These are phyloP conservation scores for Ambrosia trifida DNA, from an alignment of 129 eudicot genomes.

Conservation along the genomic window DNA sequence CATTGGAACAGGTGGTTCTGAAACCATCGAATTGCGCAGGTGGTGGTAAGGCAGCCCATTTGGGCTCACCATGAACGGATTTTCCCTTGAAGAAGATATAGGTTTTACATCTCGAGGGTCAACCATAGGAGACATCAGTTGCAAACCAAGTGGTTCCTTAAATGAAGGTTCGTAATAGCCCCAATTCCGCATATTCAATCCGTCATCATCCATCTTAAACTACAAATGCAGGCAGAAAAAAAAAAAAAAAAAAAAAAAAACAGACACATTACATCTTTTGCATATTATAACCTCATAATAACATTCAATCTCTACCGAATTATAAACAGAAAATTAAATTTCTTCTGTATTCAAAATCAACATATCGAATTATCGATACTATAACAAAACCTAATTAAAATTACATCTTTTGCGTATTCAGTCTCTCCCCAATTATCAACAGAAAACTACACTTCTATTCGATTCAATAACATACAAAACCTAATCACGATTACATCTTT, in stretches of 20 bases:
- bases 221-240: conserved; percentile 28
- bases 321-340: too few relatives aligned
- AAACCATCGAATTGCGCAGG: background rate
- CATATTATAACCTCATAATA: background rate
- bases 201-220: conserved; percentile 64
- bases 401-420: too few relatives aligned
- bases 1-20: conserved; percentile 50
- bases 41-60: conserved; percentile 47
- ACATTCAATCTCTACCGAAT: too few relatives aligned
- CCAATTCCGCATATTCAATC: conserved; percentile 64
- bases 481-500: too few relatives aligned
- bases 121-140: conserved; percentile 55
- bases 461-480: too few relatives aligned
- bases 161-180: conserved; percentile 45
- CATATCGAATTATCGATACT: too few relatives aligned
- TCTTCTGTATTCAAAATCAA: too few relatives aligned
- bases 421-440: too few relatives aligned
- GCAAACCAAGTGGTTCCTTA: conserved; percentile 57
- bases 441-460: too few relatives aligned
- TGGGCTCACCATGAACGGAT: conserved; percentile 42
- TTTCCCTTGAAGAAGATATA: conserved; percentile 44
- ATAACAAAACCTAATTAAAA: too few relatives aligned
- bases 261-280: conserved; percentile 3
- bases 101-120: conserved; percentile 64
- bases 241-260: conserved; percentile 18